Conservation (phyloP, 2,329 filamentous ascomycete genomes). For the Hypoxylon sp. region DNA sequence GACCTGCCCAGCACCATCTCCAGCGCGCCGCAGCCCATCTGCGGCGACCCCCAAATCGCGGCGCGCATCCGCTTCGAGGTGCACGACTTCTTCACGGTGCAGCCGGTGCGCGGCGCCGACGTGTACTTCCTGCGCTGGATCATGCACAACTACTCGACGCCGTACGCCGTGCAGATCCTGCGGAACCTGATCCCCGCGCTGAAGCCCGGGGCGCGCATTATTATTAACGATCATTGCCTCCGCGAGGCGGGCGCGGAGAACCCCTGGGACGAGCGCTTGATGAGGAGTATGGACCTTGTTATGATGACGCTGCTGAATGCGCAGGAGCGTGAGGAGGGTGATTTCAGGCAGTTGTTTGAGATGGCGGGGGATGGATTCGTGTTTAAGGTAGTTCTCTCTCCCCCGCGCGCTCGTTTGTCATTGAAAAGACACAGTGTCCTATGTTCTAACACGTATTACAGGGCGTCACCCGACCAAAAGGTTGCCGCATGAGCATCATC, state of each 20-base stretch:
- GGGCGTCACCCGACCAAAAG: conserved; percentile 59
- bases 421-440: background rate
- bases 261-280: conserved; percentile 63
- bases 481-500: conserved; percentile 64
- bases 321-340: conserved; percentile 63
- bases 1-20: conserved; percentile 66
- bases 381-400: conserved; percentile 56
- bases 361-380: conserved; percentile 60
- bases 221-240: conserved; percentile 58
- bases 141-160: conserved; percentile 64
- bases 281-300: conserved; percentile 66
- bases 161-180: conserved; percentile 56
- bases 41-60: conserved; percentile 52
- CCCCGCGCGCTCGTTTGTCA: background rate
- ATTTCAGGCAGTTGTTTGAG: conserved; percentile 63
- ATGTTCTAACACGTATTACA: conserved; percentile 38
- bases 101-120: conserved; percentile 58
- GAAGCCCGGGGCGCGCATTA: conserved; percentile 58
- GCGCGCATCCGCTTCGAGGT: conserved; percentile 50
- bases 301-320: conserved; percentile 68
- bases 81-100: conserved; percentile 62
- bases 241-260: conserved; percentile 58
- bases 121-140: conserved; percentile 64
- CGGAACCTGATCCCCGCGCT: conserved; percentile 58
- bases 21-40: conserved; percentile 62